Evolutionary conservation across 352 stramenopile genomes (phyloP).

Genomic region (Globisporangium perplexum): DNA sequence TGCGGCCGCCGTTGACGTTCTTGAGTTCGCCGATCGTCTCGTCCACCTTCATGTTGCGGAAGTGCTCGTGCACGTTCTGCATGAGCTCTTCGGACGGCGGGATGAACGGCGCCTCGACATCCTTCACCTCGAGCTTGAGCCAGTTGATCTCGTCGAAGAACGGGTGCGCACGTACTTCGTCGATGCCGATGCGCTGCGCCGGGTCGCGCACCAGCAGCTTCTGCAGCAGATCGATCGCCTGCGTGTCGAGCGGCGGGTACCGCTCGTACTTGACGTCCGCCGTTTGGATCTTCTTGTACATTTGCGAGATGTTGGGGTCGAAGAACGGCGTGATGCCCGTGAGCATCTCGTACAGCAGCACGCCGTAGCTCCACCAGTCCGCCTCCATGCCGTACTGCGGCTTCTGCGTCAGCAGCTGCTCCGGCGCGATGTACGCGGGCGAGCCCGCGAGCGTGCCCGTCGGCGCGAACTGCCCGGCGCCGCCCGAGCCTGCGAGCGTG

Average conservation of each 20-base stretch:
- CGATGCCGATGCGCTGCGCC: constrained; percentile 48
- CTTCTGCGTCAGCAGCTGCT: constrained; percentile 80
- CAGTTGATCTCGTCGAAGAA: constrained; percentile 77
- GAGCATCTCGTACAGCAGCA: constrained; percentile 89
- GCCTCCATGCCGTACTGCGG: constrained; percentile 83
- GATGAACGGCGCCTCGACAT: constrained; percentile 77
- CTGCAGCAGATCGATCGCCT: constrained; percentile 66
- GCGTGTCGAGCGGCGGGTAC: constrained; percentile 55
- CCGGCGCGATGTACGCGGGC: constrained; percentile 80
- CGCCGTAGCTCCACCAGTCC: constrained; percentile 91
- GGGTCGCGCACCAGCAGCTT: constrained; percentile 77
- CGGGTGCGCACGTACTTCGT: constrained; percentile 51
- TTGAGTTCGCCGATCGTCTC: constrained; percentile 74
- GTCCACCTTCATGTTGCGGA: constrained; percentile 87
- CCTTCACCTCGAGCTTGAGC: constrained; percentile 67
- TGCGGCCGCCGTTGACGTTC: constrained; percentile 52
- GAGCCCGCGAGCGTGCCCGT: constrained; percentile 75
- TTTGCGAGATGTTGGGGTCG: constrained; percentile 76
- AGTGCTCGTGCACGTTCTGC: constrained; percentile 86
- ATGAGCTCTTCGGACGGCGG: constrained; percentile 76
- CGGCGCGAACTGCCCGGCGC: constrained; percentile 33
- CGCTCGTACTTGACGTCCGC: constrained; percentile 79
- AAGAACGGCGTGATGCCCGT: constrained; percentile 87
- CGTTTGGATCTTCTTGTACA: constrained; percentile 89
- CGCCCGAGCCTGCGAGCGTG: constrained; percentile 16